Evolutionary conservation across 2,329 filamentous ascomycete species (phyloP).

Genomic region (Rhynchosporium agropyri): DNA sequence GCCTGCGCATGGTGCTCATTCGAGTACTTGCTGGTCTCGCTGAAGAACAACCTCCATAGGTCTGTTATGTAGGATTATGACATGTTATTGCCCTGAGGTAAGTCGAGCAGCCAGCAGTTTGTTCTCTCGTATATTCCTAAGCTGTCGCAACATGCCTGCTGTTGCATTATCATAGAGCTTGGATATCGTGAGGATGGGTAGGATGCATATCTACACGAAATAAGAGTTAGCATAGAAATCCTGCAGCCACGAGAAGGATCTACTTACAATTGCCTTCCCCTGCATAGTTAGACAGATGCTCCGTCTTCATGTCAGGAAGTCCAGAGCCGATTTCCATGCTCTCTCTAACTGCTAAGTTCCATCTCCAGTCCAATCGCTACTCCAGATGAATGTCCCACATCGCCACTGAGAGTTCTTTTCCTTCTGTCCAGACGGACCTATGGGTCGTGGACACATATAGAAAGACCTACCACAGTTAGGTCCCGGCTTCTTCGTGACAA

Average conservation of each 20-base stretch:
- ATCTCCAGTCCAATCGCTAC: slow-evolving; percentile 37
- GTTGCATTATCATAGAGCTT: neutral
- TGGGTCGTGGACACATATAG: slow-evolving; percentile 67
- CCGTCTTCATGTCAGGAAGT: neutral
- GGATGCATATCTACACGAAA: neutral
- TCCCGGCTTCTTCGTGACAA: slow-evolving; percentile 87
- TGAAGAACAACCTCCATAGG: no score
- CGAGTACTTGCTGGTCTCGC: no score
- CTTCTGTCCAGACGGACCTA: slow-evolving; percentile 84
- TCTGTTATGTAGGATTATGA: no score
- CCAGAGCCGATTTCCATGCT: neutral
- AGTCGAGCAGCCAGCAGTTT: no score
- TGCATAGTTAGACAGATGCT: neutral
- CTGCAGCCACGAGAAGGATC: neutral
- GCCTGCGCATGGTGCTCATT: no score
- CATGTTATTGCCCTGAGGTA: no score
- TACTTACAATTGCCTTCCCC: neutral
- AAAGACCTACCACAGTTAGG: slow-evolving; percentile 75
- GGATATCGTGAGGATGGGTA: neutral
- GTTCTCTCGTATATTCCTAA: no score
- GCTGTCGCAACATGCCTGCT: neutral
- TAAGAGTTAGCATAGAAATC: neutral
- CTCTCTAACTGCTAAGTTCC: neutral
- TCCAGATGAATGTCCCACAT: slow-evolving; percentile 76
- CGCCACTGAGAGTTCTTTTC: slow-evolving; percentile 85